Percentiles rank a stretch among this genome's conserved stretches.
Evolutionary conservation across 768 basidiomycete species (phyloP).

Genomic region (Boletus subparvulus): DNA sequence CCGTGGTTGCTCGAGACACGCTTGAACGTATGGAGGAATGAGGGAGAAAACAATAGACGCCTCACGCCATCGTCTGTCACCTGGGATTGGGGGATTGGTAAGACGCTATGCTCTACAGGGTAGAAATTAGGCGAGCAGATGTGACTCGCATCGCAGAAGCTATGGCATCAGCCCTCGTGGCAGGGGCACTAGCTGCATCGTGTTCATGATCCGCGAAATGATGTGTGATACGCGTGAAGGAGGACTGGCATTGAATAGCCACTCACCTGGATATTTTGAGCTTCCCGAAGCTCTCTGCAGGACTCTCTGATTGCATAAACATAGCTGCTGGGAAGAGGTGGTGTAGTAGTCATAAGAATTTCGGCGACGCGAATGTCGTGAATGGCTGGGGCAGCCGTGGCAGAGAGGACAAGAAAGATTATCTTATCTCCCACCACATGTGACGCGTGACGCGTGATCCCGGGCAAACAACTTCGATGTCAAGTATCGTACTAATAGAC

Average conservation of each 20-base stretch:
- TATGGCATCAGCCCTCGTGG: background rate
- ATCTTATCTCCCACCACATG: conserved; percentile 4
- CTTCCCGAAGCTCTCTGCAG: conserved; percentile 45
- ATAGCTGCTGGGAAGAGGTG: conserved; percentile 48
- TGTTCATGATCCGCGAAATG: background rate
- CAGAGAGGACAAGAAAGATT: background rate
- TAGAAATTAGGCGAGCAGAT: background rate
- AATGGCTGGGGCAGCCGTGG: background rate
- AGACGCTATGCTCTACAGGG: background rate
- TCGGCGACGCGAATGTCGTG: background rate
- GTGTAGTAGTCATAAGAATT: conserved; percentile 27
- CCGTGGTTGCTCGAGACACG: conserved; percentile 67
- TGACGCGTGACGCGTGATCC: conserved; percentile 18
- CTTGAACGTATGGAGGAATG: conserved; percentile 61
- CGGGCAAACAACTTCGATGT: background rate
- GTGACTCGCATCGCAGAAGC: background rate
- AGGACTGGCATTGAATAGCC: background rate
- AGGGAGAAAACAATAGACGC: conserved; percentile 60
- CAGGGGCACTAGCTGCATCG: background rate
- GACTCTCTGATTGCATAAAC: conserved; percentile 55
- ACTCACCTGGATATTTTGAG: conserved; percentile 54
- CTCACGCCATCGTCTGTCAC: conserved; percentile 57
- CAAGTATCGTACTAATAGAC: background rate
- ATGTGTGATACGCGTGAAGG: conserved; percentile 3
- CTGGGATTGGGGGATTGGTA: conserved; percentile 36